phyloP scores from a whole-genome alignment of 148 eudicot species.

The Talinum fruticosum region DNA sequence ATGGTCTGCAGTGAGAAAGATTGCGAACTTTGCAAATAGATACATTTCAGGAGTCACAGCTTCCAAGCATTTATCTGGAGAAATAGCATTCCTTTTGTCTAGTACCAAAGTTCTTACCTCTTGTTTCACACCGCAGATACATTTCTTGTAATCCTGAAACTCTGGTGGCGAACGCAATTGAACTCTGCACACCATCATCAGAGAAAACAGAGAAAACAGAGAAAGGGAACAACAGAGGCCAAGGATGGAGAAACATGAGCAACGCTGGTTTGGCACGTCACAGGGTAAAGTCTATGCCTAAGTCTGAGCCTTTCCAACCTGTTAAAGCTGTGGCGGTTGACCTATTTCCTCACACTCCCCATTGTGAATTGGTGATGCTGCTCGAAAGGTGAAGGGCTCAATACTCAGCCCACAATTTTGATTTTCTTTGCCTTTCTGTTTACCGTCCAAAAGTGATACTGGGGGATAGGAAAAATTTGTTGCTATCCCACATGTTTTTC shows the following conservation, averaged over 20 bases:
- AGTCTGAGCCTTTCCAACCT: conserved; percentile 81
- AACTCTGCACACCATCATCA: conserved; percentile 81
- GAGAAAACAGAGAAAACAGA: conserved; percentile 54
- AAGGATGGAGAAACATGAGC: conserved; percentile 84
- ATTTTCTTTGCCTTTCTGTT: background rate
- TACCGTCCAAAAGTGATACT: background rate
- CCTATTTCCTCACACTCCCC: conserved; percentile 93
- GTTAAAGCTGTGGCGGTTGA: conserved; percentile 94
- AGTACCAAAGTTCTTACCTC: background rate
- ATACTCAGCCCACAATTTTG: background rate
- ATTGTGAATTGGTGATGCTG: conserved; percentile 94
- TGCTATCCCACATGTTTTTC: background rate
- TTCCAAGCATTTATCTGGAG: too few species aligned
- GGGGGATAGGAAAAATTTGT: background rate
- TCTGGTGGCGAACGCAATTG: conserved; percentile 91
- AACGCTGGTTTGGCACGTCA: conserved; percentile 85
- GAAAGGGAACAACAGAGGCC: conserved; percentile 54
- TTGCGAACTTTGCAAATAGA: too few species aligned
- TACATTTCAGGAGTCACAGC: too few species aligned
- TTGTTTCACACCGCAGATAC: conserved; percentile 46
- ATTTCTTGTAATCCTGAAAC: conserved; percentile 96
- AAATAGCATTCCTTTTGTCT: too few species aligned
- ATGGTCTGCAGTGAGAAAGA: too few species aligned
- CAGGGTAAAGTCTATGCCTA: conserved; percentile 86
- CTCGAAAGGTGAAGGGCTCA: conserved; percentile 59